Base-by-base conservation (phyloP, 2,329 filamentous ascomycete species). In the Aspergillus versicolor region DNA sequence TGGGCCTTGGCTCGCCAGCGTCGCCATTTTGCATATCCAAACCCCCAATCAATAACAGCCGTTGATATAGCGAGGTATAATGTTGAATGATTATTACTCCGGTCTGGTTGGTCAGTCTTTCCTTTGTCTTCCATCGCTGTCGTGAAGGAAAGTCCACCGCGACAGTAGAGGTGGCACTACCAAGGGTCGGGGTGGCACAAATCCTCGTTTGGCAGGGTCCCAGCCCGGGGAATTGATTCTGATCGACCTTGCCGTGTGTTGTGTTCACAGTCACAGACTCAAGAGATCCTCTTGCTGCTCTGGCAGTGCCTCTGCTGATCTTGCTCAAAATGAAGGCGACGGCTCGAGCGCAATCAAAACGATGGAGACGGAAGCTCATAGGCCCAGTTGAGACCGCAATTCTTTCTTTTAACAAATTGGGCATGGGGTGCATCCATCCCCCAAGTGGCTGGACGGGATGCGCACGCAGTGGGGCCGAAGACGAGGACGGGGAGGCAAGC, bases 401-500 rank as follows among this genome's bases (percentile, higher is more conserved):
- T 48, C 24, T 52, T 44, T 60, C 49, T 58, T 51, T 51, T 32
- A 30, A 47, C 47, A 17, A 56, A 58, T 50, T 52, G 56, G 54
- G 57, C 34, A 53, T 55, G 54, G 42, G 34, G 44, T 37, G 48
- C 43, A 53, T 53, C 42, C 40, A 53, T 53, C 42, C 57, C 60
- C 62, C 60, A 64, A 64, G 59, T 61, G 61, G 63, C 34, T 57
- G 60, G 62, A 61, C 62, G 63, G 63, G 63, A 65, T 59, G 57
- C 57, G 46, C 60, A 45, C 30, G 34, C 19, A 56, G 63, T 59
- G 63, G 63, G 62, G 59, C 63, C 60, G 62, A 59, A 62, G 58
- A 57, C 63, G 59, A 60, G 27, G 27, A 30, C 27, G 27, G 11
- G 8, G 27, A 30, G 27, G 27, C 27, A 30, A 9, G 27, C 58